Evolutionary conservation across 2,329 filamentous ascomycete species (phyloP).

Genomic region (Fusarium sp.): DNA sequence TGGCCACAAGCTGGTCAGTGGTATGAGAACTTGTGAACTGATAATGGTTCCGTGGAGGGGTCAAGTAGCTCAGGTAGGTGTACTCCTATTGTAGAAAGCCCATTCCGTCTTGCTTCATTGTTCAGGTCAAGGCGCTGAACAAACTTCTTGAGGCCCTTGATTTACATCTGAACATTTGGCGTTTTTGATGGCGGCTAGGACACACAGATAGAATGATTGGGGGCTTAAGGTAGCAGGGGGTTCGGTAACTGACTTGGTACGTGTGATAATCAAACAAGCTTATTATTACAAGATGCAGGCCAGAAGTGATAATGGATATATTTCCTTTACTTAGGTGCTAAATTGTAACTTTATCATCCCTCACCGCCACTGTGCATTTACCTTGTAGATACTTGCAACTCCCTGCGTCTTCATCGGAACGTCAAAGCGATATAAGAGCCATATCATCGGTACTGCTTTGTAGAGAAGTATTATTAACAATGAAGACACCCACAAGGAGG

Average conservation of each 20-base stretch:
- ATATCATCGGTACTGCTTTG: neutral
- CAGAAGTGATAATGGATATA: neutral
- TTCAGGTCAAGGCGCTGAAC: neutral
- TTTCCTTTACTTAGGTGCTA: neutral
- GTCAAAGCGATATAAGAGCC: neutral
- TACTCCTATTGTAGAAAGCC: neutral
- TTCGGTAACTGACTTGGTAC: too few relatives aligned
- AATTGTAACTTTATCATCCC: neutral
- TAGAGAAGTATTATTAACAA: neutral
- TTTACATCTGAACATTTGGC: neutral
- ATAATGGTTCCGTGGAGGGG: neutral
- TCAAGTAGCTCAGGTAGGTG: neutral
- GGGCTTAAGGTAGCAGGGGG: too few relatives aligned
- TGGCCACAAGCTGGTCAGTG: neutral
- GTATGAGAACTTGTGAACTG: neutral
- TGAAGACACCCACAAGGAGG: neutral
- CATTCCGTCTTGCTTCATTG: neutral
- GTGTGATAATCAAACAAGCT: neutral
- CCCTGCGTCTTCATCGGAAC: neutral
- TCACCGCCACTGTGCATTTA: neutral
- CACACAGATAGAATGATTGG: too few relatives aligned
- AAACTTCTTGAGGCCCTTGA: neutral
- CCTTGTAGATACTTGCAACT: neutral
- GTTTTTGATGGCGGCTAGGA: too few relatives aligned
- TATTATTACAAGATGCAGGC: neutral